Evolutionary conservation across 192 early-diverging fungal species (phyloP).

Genomic region (Obelidium mucronatum): DNA sequence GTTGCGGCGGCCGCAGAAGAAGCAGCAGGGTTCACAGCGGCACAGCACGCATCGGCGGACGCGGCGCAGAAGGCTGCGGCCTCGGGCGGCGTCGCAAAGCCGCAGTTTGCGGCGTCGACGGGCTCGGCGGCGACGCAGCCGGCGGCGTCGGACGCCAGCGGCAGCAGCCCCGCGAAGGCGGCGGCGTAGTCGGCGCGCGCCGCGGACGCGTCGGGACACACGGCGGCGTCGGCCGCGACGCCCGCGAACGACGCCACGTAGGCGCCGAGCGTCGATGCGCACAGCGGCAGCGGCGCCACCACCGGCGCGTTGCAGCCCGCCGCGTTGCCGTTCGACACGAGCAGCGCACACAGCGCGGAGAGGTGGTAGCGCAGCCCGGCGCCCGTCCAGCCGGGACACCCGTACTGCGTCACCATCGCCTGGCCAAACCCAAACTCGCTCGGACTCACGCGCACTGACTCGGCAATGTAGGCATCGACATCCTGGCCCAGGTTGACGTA

Average conservation of each 20-base stretch:
- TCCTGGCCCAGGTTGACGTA: not conserved
- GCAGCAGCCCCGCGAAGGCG: not conserved
- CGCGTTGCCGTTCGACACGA: constrained; percentile 1
- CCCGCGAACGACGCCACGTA: not conserved
- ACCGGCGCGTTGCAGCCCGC: not conserved
- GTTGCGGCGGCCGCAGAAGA: not conserved
- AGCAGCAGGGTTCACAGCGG: not conserved
- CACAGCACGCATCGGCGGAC: not conserved
- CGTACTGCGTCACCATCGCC: not conserved
- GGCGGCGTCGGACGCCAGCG: not conserved
- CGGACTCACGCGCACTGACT: not conserved
- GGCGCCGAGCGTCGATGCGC: constrained; percentile 12
- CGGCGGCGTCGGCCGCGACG: not conserved
- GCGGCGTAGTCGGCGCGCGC: not conserved
- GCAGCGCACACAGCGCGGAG: not conserved
- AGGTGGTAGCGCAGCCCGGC: constrained; percentile 13
- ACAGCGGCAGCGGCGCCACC: not conserved
- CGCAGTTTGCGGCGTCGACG: not conserved
- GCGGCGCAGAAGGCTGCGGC: constrained; percentile 12
- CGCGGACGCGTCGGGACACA: constrained; percentile 1
- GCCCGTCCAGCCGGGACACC: constrained; percentile 25
- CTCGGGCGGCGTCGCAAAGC: constrained; percentile 4
- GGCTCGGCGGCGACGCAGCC: not conserved
- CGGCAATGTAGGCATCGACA: not conserved
- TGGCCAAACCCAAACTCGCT: not conserved